These are phyloP conservation scores for Lasiodiplodia hormozganensis DNA, from an alignment of 2,329 filamentous ascomycete genomes.

Conservation along the genomic window DNA sequence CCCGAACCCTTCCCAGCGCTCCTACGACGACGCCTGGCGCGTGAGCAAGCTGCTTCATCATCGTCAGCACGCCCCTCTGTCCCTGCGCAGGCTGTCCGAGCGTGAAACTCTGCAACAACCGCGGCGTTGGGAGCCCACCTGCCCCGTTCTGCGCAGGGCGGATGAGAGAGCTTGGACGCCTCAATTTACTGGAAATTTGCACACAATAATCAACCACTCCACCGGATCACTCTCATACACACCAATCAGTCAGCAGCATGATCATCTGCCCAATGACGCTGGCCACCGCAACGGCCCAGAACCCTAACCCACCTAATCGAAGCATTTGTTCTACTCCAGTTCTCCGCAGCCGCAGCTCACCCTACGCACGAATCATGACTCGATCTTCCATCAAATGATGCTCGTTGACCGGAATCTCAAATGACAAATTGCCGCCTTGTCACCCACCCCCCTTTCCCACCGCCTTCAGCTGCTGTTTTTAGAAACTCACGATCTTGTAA, in stretches of 20 bases:
- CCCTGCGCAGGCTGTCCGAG: slow-evolving; percentile 8
- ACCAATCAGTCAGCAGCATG: slow-evolving; percentile 17
- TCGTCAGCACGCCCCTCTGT: background rate
- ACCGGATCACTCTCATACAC: slow-evolving; percentile 10
- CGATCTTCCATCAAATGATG: background rate
- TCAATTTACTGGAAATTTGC: slow-evolving; percentile 26
- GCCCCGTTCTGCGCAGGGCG: slow-evolving; percentile 4
- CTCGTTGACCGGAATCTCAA: background rate
- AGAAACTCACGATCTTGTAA: background rate
- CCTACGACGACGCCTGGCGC: background rate
- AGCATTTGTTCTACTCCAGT: background rate
- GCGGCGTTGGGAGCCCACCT: slow-evolving; percentile 5
- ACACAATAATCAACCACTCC: slow-evolving; percentile 19
- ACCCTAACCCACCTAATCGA: background rate
- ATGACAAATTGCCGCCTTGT: background rate
- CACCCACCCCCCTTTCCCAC: background rate
- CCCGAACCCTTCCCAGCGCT: background rate
- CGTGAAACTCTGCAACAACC: slow-evolving; percentile 3
- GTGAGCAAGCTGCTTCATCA: slow-evolving; percentile 2
- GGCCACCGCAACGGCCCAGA: background rate
- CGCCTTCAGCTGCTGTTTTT: background rate
- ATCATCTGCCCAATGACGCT: slow-evolving; percentile 7
- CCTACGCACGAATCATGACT: background rate
- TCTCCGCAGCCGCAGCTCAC: background rate
- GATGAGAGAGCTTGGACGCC: slow-evolving; percentile 16